These are phyloP conservation scores for Botrytis aclada DNA, from an alignment of 2,329 filamentous ascomycete species.

Conservation along the genomic window DNA sequence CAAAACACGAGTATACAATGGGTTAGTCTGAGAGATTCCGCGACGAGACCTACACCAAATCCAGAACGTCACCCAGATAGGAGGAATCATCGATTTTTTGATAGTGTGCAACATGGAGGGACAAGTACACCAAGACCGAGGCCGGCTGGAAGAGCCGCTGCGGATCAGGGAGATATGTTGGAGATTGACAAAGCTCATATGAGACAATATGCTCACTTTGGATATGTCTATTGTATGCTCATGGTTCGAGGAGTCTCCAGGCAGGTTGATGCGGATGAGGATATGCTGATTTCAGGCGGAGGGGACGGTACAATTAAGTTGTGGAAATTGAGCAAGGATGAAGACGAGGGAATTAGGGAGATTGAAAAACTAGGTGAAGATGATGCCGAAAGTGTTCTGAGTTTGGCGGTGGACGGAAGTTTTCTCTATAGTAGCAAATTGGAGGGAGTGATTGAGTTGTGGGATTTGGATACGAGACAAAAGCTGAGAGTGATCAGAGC, in stretches of 20 bases:
- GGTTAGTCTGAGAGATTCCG: constrained; percentile 69
- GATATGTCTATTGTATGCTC: constrained; percentile 96
- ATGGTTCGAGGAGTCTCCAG: constrained; percentile 68
- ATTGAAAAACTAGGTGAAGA: constrained; percentile 63
- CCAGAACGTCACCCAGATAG: constrained; percentile 70
- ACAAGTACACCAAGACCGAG: constrained; percentile 68
- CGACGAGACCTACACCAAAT: constrained; percentile 56
- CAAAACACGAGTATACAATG: constrained; percentile 96
- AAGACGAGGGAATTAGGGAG: constrained; percentile 62
- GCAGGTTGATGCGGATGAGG: constrained; percentile 67
- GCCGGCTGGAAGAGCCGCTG: constrained; percentile 41
- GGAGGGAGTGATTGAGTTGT: constrained; percentile 86
- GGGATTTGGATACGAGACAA: constrained; percentile 94
- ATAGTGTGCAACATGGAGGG: constrained; percentile 83
- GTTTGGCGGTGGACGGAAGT: constrained; percentile 80
- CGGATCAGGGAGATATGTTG: constrained; percentile 61
- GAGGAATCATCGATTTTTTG: constrained; percentile 85
- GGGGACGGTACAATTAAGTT: constrained; percentile 93
- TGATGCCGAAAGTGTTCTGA: constrained; percentile 65
- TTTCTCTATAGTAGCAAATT: constrained; percentile 90
- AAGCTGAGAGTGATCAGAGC: constrained; percentile 82
- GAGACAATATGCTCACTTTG: constrained; percentile 86
- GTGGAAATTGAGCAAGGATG: constrained; percentile 66
- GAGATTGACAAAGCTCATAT: constrained; percentile 82
- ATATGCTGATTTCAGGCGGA: constrained; percentile 84